phyloP scores from a whole-genome alignment of 331 rosid genomes.

The Malus hybrid region DNA sequence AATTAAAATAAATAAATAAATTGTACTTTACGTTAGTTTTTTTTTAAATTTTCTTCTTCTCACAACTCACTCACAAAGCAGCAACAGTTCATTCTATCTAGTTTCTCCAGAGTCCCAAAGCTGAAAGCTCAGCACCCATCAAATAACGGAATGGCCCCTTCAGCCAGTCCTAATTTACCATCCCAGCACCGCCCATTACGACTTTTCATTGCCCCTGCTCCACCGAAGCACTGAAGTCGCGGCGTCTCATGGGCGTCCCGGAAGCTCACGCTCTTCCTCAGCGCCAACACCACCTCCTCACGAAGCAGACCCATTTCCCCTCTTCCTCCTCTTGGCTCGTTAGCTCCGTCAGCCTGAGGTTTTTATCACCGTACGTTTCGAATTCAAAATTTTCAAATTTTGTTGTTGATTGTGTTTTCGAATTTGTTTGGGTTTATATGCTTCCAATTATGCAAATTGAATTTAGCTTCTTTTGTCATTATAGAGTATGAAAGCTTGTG shows the following conservation, averaged over 20 bases:
- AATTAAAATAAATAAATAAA: no score
- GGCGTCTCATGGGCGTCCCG: conserved; percentile 43
- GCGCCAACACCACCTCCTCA: conserved; percentile 32
- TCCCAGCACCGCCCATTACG: conserved; percentile 1
- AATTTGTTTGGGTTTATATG: not conserved
- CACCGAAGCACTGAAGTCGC: conserved; percentile 17
- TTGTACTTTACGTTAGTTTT: no score
- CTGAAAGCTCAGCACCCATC: not conserved
- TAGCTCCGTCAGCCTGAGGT: conserved; percentile 34
- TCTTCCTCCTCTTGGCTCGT: conserved; percentile 23
- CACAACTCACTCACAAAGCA: not conserved
- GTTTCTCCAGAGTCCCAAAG: not conserved
- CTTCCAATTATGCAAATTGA: not conserved
- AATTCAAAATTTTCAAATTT: not conserved
- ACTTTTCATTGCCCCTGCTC: conserved; percentile 19
- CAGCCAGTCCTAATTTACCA: conserved; percentile 5
- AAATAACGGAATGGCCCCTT: conserved; percentile 19
- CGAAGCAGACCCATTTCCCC: conserved; percentile 12
- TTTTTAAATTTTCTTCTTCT: no score
- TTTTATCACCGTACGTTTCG: conserved; percentile 37
- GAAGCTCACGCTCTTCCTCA: conserved; percentile 38
- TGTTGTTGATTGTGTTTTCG: not conserved
- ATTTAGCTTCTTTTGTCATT: not conserved
- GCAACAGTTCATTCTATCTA: not conserved
- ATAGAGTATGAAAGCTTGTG: not conserved